These are phyloP conservation scores for Colletotrichum ledebouriae DNA, from an alignment of 2,329 filamentous ascomycete genomes.

Conservation along the genomic window DNA sequence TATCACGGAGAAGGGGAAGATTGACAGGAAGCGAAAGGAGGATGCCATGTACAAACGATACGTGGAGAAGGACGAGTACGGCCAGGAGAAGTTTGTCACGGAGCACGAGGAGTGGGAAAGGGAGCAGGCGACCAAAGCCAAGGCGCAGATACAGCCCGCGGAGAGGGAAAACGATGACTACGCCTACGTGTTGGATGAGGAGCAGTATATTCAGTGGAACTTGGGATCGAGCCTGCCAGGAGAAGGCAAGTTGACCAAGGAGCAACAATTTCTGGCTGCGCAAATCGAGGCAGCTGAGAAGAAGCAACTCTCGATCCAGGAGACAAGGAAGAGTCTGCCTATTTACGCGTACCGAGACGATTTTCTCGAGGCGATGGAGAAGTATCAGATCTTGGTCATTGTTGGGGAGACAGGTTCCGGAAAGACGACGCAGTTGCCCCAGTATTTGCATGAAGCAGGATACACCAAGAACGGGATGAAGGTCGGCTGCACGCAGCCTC, in stretches of 20 bases:
- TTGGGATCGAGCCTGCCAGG: constrained; percentile 80
- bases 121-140: constrained; percentile 89
- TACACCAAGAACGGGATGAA: constrained; percentile 88
- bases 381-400: constrained; percentile 90
- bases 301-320: constrained; percentile 88
- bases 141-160: constrained; percentile 82
- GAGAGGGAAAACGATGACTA: constrained; percentile 88
- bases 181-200: constrained; percentile 92
- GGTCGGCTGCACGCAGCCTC: constrained; percentile 93
- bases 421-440: constrained; percentile 95
- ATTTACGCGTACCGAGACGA: constrained; percentile 90
- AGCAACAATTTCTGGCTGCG: constrained; percentile 82
- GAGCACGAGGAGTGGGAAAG: constrained; percentile 97
- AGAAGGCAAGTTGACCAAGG: constrained; percentile 80
- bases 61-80: constrained; percentile 87
- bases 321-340: constrained; percentile 89
- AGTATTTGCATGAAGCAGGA: constrained; percentile 92
- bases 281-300: constrained; percentile 91
- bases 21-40: constrained; percentile 88
- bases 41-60: constrained; percentile 92
- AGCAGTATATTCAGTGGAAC: constrained; percentile 88
- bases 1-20: constrained; percentile 92
- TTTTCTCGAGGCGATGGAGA: constrained; percentile 86
- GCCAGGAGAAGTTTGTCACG: constrained; percentile 89
- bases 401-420: constrained; percentile 96